phyloP scores from a whole-genome alignment of 305 asterid genomes.

The Fraxinus floribunda region DNA sequence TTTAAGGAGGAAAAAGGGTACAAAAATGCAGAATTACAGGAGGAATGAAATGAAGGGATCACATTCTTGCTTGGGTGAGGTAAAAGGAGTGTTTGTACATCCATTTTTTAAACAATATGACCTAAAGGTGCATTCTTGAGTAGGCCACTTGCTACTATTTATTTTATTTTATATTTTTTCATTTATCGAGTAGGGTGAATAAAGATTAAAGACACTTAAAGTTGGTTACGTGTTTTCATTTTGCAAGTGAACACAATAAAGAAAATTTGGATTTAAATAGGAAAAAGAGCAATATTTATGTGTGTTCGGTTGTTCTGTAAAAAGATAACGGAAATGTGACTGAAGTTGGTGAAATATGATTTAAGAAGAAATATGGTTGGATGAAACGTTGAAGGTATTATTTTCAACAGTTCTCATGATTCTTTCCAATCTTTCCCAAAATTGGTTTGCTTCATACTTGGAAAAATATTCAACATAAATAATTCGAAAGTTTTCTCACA shows the following conservation, averaged over 20 bases:
- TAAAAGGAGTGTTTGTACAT: background rate
- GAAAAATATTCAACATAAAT: background rate
- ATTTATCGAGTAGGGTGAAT: background rate
- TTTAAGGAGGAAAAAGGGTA: conserved; percentile 24
- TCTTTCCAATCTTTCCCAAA: background rate
- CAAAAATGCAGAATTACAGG: conserved; percentile 13
- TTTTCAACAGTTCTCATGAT: background rate
- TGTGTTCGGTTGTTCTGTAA: too few relatives aligned
- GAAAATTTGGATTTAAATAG: background rate
- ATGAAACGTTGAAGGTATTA: background rate
- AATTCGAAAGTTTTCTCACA: too few relatives aligned
- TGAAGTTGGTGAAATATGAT: background rate
- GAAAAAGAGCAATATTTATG: background rate
- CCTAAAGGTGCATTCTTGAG: background rate
- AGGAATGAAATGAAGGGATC: background rate
- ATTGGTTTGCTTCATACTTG: background rate
- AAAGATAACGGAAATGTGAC: too few relatives aligned
- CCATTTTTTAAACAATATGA: background rate
- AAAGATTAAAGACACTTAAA: background rate
- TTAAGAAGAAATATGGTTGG: background rate
- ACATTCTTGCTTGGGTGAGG: background rate
- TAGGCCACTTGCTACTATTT: background rate
- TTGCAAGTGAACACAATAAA: background rate
- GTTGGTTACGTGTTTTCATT: background rate
- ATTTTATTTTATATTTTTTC: background rate